phyloP scores from a whole-genome alignment of 257 asterid genomes.

The Apocynum venetum region DNA sequence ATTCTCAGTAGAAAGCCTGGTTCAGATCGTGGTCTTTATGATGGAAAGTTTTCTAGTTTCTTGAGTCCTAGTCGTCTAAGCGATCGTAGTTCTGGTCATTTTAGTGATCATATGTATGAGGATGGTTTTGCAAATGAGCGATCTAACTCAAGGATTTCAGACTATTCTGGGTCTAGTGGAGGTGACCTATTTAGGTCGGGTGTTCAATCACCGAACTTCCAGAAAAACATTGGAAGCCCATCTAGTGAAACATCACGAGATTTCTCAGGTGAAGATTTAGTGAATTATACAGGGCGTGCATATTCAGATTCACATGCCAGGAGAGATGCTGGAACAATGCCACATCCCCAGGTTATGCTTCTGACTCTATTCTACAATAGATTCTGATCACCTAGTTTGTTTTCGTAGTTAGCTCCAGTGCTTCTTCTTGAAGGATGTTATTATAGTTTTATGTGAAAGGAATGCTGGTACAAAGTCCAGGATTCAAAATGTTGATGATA shows the following conservation, averaged over 20 bases:
- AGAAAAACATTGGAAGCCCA: conserved; percentile 61
- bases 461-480: neutral
- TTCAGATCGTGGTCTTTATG: conserved; percentile 83
- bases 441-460: neutral
- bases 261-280: conserved; percentile 37
- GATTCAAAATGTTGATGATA: neutral
- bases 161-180: conserved; percentile 59
- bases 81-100: conserved; percentile 57
- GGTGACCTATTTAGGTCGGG: conserved; percentile 53
- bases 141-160: conserved; percentile 56
- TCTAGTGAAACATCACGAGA: conserved; percentile 56
- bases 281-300: conserved; percentile 15
- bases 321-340: conserved; percentile 29
- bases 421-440: neutral
- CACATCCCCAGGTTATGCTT: conserved; percentile 51
- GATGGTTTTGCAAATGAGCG: conserved; percentile 58
- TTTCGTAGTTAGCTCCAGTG: neutral
- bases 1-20: conserved; percentile 78
- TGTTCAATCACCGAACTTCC: conserved; percentile 46
- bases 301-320: conserved; percentile 9
- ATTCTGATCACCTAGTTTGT: neutral
- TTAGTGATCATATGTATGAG: conserved; percentile 44
- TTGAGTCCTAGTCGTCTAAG: conserved; percentile 66
- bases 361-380: neutral
- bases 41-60: conserved; percentile 73